Conservation (phyloP, 2,329 filamentous ascomycete genomes). For the Daldinia sp. region DNA sequence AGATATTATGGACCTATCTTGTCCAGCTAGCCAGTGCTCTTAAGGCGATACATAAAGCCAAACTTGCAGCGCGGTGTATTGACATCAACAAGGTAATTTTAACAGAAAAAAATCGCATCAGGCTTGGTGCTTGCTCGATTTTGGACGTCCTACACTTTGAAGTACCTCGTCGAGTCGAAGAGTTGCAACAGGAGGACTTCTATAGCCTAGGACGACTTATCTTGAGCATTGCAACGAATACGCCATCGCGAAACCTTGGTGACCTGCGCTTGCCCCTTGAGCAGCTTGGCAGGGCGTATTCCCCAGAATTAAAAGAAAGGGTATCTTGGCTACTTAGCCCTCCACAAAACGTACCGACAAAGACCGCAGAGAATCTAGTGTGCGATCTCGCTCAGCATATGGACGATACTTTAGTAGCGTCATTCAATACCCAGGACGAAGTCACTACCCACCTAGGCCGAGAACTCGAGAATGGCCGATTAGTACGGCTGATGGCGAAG, state of each 20-base stretch:
- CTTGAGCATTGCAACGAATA: conserved; percentile 80
- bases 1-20: conserved; percentile 88
- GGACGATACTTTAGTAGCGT: conserved; percentile 76
- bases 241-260: conserved; percentile 58
- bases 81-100: conserved; percentile 89
- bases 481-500: conserved; percentile 82
- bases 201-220: conserved; percentile 84
- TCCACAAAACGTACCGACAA: conserved; percentile 61
- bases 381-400: conserved; percentile 80
- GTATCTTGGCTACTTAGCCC: conserved; percentile 83
- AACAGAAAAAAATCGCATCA: conserved; percentile 88
- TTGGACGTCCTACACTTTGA: conserved; percentile 91
- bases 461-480: conserved; percentile 88
- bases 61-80: conserved; percentile 85
- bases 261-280: conserved; percentile 78
- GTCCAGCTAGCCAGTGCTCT: conserved; percentile 90
- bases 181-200: conserved; percentile 89
- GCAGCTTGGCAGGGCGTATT: conserved; percentile 78
- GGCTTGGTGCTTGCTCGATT: conserved; percentile 86
- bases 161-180: conserved; percentile 68
- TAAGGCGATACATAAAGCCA: conserved; percentile 81
- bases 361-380: conserved; percentile 82
- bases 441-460: conserved; percentile 74
- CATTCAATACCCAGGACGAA: conserved; percentile 81
- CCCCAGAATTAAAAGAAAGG: conserved; percentile 78